These are phyloP conservation scores for Ramaria sp. DNA, from an alignment of 768 basidiomycete genomes.

Conservation along the genomic window DNA sequence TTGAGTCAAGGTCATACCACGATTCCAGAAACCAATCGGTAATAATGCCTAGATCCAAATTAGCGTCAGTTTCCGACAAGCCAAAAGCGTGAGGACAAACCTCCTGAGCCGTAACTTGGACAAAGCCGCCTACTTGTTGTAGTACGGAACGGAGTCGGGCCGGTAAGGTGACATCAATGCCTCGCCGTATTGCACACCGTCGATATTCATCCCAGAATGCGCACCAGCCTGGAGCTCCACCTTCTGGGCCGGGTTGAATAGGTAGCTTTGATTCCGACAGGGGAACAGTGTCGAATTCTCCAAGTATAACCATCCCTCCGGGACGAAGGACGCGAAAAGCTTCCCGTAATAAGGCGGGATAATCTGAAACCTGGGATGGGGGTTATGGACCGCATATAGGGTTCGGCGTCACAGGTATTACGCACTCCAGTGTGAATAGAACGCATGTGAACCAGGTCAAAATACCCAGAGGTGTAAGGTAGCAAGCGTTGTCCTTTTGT, in stretches of 20 bases:
- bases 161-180: constrained; percentile 49
- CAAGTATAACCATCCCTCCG: constrained; percentile 56
- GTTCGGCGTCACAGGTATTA: constrained; percentile 11
- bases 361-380: constrained; percentile 44
- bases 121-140: constrained; percentile 37
- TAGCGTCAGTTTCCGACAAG: neutral
- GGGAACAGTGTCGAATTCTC: constrained; percentile 49
- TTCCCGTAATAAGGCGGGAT: constrained; percentile 48
- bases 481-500: constrained; percentile 29
- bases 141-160: constrained; percentile 41
- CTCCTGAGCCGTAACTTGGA: constrained; percentile 41
- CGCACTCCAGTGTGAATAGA: constrained; percentile 58
- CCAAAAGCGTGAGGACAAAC: constrained; percentile 14
- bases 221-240: constrained; percentile 46
- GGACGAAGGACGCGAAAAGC: constrained; percentile 57
- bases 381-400: constrained; percentile 1
- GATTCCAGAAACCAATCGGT: constrained; percentile 61
- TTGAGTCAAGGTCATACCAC: constrained; percentile 28
- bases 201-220: constrained; percentile 54
- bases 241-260: constrained; percentile 9
- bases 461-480: constrained; percentile 52
- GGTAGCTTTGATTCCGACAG: constrained; percentile 31
- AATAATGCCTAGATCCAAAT: constrained; percentile 27
- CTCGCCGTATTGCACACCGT: constrained; percentile 37
- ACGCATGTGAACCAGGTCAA: constrained; percentile 62